These are phyloP conservation scores for Trifolium dubium DNA, from an alignment of 306 rosid species.

Conservation along the genomic window DNA sequence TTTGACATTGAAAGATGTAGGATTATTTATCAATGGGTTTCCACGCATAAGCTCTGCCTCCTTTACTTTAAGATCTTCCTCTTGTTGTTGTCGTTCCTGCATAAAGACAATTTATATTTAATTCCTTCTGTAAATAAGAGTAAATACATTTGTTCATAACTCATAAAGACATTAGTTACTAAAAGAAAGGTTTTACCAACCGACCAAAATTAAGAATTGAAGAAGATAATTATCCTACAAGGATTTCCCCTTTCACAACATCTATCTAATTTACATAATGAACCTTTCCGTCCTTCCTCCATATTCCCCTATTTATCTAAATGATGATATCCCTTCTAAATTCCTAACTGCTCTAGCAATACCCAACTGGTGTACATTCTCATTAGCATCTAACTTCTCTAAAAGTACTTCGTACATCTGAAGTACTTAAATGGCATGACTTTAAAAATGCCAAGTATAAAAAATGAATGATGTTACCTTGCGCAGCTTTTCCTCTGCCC, in stretches of 20 bases:
- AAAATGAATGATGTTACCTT: slow-evolving; percentile 56
- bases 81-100: slow-evolving; percentile 70
- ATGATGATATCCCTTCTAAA: neutral
- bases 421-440: slow-evolving; percentile 29
- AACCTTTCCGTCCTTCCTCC: neutral
- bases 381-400: neutral
- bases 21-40: slow-evolving; percentile 76
- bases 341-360: neutral
- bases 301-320: neutral
- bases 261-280: neutral
- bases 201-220: neutral
- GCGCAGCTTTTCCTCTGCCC: slow-evolving; percentile 89
- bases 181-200: neutral
- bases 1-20: slow-evolving; percentile 77
- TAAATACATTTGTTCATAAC: slow-evolving; percentile 23
- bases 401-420: neutral
- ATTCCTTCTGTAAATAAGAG: neutral
- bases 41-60: slow-evolving; percentile 87
- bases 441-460: neutral
- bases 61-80: slow-evolving; percentile 91
- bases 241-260: neutral
- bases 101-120: slow-evolving; percentile 29
- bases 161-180: slow-evolving; percentile 14
- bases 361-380: neutral
- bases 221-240: neutral